Conservation (phyloP, 1,284 basidiomycete genomes). For the Heterobasidion occidentale region DNA sequence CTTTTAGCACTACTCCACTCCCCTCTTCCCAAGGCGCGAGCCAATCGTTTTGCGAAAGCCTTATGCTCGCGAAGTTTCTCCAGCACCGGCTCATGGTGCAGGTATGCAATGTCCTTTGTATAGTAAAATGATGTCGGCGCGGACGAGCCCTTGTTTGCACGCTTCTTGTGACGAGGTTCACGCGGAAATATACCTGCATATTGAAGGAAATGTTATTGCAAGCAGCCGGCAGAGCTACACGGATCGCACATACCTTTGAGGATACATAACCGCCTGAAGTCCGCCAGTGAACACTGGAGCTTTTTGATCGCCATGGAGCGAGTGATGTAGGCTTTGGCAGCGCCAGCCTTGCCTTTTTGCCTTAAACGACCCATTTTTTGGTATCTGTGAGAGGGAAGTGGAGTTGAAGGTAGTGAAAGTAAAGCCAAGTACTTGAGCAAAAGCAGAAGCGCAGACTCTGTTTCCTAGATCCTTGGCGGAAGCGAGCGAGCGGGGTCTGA, state of each 20-base stretch:
- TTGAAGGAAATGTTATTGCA: not conserved
- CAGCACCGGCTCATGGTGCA: slow-evolving; percentile 96
- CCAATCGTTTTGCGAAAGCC: slow-evolving; percentile 96
- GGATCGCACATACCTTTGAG: slow-evolving; percentile 73
- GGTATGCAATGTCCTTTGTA: slow-evolving; percentile 95
- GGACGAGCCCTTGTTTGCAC: slow-evolving; percentile 96
- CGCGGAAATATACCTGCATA: slow-evolving; percentile 89
- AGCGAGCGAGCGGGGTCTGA: too few relatives aligned
- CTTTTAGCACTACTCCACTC: slow-evolving; percentile 97
- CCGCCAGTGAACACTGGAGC: slow-evolving; percentile 93
- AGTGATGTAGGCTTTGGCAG: slow-evolving; percentile 93
- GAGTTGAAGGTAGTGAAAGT: slow-evolving; percentile 5
- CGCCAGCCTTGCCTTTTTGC: slow-evolving; percentile 87
- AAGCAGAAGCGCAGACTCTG: not conserved
- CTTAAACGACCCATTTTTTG: slow-evolving; percentile 78
- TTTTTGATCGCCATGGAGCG: slow-evolving; percentile 87
- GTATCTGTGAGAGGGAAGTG: slow-evolving; percentile 8
- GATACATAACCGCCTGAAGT: slow-evolving; percentile 96
- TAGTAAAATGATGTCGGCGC: slow-evolving; percentile 99
- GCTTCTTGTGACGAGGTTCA: slow-evolving; percentile 88
- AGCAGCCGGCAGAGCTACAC: not conserved
- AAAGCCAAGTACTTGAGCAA: not conserved
- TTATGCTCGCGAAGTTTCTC: slow-evolving; percentile 96
- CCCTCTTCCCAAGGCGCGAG: slow-evolving; percentile 85
- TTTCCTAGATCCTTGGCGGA: too few relatives aligned